Base-by-base conservation (phyloP, 305 asterid species). In the Fraxinus sp. region DNA sequence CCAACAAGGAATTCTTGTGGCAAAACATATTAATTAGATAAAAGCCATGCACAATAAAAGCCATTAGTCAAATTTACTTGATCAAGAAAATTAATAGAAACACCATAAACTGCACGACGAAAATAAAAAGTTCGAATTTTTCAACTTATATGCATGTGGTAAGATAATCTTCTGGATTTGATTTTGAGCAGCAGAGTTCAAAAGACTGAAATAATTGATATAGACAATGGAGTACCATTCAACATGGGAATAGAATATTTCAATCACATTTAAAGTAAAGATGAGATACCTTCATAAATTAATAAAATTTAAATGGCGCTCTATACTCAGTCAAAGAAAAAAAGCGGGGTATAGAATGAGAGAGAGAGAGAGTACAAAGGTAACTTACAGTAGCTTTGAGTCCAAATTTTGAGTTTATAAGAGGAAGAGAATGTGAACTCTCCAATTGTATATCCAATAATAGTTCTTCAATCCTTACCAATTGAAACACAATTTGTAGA, bases 101-200 rank as follows among this genome's bases (percentile, higher is more conserved):
- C 26, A 1, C 26, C 26, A 33, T 33, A 16, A 72, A n/a, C 41
- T 28, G n/a, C 46, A 35, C 2, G 35, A 71, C 14, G 5, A 33
- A 33, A 72, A 33, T 16, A 7, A 33, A 28, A 68, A 68, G n/a
- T 11, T 3, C 7, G 3, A 26, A 11, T 10, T 68, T 68, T 72
- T 7, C 77, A 72, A 46, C 77, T 72, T 33, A 33, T 72, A 33
- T 72, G 74, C 77, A 33, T n/a, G 41, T n/a, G 49, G 24, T 70
- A 72, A 72, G 77, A 72, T 33, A 33, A 72, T n/a, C 26, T 2
- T 72, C 77, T 72, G 46, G 77, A 72, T 72, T 72, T 72, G 77
- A 72, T 33, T 72, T 72, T 14, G 76, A 71, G 43, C 39, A 71
- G 41, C 22, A 71, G 76, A 30, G 24, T 16, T 71, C 22, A 32